Percentiles rank a stretch among this genome's conserved stretches.
These are phyloP conservation scores for Thermochaetoides dissita DNA, from an alignment of 2,329 filamentous ascomycete genomes.

Conservation along the genomic window DNA sequence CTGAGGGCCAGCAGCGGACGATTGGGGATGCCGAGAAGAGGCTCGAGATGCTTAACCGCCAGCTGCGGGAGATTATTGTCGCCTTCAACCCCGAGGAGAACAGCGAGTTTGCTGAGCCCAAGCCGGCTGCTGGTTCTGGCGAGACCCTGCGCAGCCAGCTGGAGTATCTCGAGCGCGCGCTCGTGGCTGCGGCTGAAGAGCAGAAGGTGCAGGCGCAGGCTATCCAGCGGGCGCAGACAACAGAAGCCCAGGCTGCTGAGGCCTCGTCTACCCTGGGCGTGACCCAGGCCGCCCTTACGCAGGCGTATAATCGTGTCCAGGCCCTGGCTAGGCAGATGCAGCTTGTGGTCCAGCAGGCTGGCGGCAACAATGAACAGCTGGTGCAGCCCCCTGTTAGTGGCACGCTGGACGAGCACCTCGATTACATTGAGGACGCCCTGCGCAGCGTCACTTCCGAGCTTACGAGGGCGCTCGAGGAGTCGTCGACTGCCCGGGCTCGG, in stretches of 20 bases:
- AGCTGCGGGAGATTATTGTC: slow-evolving; percentile 53
- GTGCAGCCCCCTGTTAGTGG: slow-evolving; percentile 43
- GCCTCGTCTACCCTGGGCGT: slow-evolving; percentile 3
- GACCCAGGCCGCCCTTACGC: slow-evolving; percentile 18
- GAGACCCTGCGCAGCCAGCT: slow-evolving; percentile 43
- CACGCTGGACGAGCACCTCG: slow-evolving; percentile 51
- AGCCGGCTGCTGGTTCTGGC: slow-evolving; percentile 24
- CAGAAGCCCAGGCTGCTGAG: slow-evolving; percentile 2
- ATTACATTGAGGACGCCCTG: slow-evolving; percentile 52
- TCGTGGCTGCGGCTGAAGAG: slow-evolving; percentile 46
- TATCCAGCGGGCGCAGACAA: too few species aligned
- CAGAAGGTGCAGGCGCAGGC: slow-evolving; percentile 31
- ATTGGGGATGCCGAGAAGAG: slow-evolving; percentile 50
- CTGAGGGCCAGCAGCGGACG: slow-evolving; percentile 30
- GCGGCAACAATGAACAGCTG: slow-evolving; percentile 34
- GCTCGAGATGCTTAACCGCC: slow-evolving; percentile 53
- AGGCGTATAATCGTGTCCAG: slow-evolving; percentile 41
- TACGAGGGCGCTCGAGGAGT: slow-evolving; percentile 22
- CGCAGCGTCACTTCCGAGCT: slow-evolving; percentile 33
- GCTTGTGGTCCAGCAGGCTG: slow-evolving; percentile 36
- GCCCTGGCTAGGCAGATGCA: slow-evolving; percentile 52
- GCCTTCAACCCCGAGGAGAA: slow-evolving; percentile 45
- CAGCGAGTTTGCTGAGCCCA: slow-evolving; percentile 29
- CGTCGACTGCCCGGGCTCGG: slow-evolving; percentile 18
- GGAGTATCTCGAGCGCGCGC: slow-evolving; percentile 54